Evolutionary conservation across 768 basidiomycete genomes (phyloP).

Genomic region (Termitomyces sp.): DNA sequence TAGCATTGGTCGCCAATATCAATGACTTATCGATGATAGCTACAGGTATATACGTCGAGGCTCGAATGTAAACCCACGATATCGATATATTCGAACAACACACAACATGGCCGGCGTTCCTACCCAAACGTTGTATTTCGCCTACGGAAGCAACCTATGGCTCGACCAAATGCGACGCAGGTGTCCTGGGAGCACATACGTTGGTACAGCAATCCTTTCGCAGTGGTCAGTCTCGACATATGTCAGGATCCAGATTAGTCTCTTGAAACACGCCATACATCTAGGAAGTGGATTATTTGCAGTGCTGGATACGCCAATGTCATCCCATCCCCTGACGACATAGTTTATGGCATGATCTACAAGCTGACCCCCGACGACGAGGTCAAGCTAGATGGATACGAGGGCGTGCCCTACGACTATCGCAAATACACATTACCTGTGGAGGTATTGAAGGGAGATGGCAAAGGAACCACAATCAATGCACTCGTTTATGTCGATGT

Average conservation of each 20-base stretch:
- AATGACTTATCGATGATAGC: no score
- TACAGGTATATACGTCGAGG: no score
- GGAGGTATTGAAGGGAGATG: conserved; percentile 12
- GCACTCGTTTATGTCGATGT: conserved; percentile 38
- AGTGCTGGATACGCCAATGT: conserved; percentile 38
- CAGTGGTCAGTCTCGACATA: conserved; percentile 29
- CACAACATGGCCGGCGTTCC: neutral
- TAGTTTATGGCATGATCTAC: conserved; percentile 23
- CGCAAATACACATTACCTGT: conserved; percentile 28
- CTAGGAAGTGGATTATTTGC: conserved; percentile 46
- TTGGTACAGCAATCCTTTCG: conserved; percentile 32
- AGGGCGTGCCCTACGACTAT: conserved; percentile 32
- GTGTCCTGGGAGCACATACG: conserved; percentile 35
- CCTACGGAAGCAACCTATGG: conserved; percentile 48
- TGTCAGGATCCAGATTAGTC: neutral
- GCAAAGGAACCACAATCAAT: conserved; percentile 11
- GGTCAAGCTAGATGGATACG: conserved; percentile 34
- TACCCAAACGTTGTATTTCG: conserved; percentile 31
- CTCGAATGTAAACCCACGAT: neutral
- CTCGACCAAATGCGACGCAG: conserved; percentile 41
- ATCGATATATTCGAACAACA: neutral
- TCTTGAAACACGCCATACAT: neutral
- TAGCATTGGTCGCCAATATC: no score
- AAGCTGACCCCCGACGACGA: conserved; percentile 36
- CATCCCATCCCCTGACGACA: conserved; percentile 31